Conservation (phyloP, 2,329 filamentous ascomycete species). For the Exophiala lecanii-corni region DNA sequence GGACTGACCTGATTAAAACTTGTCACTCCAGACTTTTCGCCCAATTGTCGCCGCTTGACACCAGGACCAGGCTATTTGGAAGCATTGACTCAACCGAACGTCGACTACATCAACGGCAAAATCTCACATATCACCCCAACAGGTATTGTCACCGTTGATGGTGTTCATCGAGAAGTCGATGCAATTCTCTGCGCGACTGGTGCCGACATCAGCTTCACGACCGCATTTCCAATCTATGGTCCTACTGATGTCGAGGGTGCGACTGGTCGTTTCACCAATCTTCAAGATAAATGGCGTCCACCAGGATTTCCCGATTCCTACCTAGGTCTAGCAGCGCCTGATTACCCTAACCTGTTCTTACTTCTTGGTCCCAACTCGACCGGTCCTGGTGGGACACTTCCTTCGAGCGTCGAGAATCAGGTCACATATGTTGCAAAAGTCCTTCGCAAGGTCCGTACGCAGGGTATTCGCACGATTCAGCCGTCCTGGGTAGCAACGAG, state of each 20-base stretch:
- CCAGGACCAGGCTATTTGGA: constrained; percentile 65
- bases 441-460: constrained; percentile 1
- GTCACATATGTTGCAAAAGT: constrained; percentile 4
- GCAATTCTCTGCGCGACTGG: constrained; percentile 66
- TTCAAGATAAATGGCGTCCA: constrained; percentile 18
- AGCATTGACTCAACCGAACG: constrained; percentile 56
- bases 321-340: constrained; percentile 20
- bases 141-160: constrained; percentile 58
- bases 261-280: not conserved
- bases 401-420: constrained; percentile 3
- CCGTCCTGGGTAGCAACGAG: not conserved
- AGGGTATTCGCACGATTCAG: constrained; percentile 8
- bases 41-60: constrained; percentile 55
- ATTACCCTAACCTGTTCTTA: constrained; percentile 32
- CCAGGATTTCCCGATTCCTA: constrained; percentile 7
- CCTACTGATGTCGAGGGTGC: constrained; percentile 18
- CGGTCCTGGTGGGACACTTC: constrained; percentile 3
- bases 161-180: constrained; percentile 54
- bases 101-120: constrained; percentile 52
- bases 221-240: constrained; percentile 28
- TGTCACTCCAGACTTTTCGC: not conserved
- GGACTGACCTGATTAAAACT: not conserved
- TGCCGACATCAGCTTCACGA: not conserved
- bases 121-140: constrained; percentile 56
- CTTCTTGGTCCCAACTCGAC: constrained; percentile 27